Percentiles rank a stretch among this genome's conserved stretches.
Conservation (phyloP, 2,329 filamentous ascomycete genomes). For the Elsinoe ampelina region DNA sequence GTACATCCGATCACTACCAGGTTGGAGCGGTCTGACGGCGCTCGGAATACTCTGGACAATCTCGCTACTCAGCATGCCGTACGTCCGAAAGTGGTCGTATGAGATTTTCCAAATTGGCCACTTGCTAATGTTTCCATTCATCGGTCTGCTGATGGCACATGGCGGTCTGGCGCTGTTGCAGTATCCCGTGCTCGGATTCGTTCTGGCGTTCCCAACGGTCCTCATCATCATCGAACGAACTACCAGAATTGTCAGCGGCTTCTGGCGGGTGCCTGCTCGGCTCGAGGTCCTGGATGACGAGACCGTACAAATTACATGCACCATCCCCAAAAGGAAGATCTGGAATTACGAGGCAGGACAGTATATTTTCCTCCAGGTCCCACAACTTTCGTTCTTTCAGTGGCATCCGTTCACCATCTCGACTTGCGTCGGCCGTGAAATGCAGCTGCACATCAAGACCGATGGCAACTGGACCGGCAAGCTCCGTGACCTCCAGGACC, state of each 20-base stretch:
- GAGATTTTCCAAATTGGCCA: slow-evolving; percentile 50
- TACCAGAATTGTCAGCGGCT: slow-evolving; percentile 39
- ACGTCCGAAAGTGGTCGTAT: slow-evolving; percentile 44
- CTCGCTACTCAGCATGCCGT: slow-evolving; percentile 41
- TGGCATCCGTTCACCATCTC: slow-evolving; percentile 55
- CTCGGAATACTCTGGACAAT: slow-evolving; percentile 44
- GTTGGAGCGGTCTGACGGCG: slow-evolving; percentile 42
- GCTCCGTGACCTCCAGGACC: slow-evolving; percentile 33
- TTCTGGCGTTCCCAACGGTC: slow-evolving; percentile 45
- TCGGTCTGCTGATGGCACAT: slow-evolving; percentile 47
- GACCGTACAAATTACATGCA: slow-evolving; percentile 42
- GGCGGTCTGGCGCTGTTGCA: slow-evolving; percentile 44
- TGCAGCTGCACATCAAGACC: slow-evolving; percentile 50
- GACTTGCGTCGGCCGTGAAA: slow-evolving; percentile 42
- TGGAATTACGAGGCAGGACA: slow-evolving; percentile 50
- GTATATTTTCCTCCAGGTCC: slow-evolving; percentile 49
- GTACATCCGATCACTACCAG: slow-evolving; percentile 41
- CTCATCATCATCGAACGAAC: slow-evolving; percentile 43
- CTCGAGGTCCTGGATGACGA: slow-evolving; percentile 44
- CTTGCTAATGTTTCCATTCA: slow-evolving; percentile 50
- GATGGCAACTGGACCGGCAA: slow-evolving; percentile 48
- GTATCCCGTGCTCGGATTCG: slow-evolving; percentile 49
- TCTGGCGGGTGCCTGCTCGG: slow-evolving; percentile 40
- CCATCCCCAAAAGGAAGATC: slow-evolving; percentile 40
- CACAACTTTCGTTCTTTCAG: slow-evolving; percentile 44